Evolutionary conservation across 2,329 filamentous ascomycete species (phyloP), one percentile per base, ranked within the genome.

Genomic region (Peltaster fructicola): DNA sequence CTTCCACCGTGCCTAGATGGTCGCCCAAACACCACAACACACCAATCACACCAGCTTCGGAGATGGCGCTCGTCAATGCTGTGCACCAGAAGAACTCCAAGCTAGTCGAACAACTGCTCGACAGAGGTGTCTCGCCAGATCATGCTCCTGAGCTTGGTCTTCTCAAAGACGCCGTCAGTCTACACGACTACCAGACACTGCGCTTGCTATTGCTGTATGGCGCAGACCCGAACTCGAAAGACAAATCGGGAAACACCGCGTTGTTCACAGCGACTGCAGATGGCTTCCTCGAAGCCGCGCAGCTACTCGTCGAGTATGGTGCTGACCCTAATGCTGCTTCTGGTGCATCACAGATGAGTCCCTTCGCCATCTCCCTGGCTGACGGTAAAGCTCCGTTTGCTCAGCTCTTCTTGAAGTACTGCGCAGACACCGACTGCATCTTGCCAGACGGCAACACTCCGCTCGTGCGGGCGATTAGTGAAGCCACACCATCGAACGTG

Each of bases 291-390:
- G 63, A 65, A 12, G 68, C 61, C 3, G 66, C 68, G 0, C 61
- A 62, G 15, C 50, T 64, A 24, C 57, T 77, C 4, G 56, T 73
- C 35, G 72, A 73, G 47, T 74, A 76, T 32, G 68, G 69, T 7
- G 66, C 65, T 9, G 65, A 67, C 40, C 59, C 61, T 7, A 68
- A 68, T 39, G 51, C 65, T 22, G 46, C 53, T 2, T 51, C 56
- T 2, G 60, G 65, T 1, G 45, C 56, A 0, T 57, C 63, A 7
- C 45, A 55, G 3, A 67, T 73, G 32, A 61, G 64, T 1, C 62
- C 72, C 0, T 75, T 15, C 54, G 57, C 10, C 36, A 59, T 24
- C 57, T 68, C 9, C 53, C 60, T 22, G 41, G 32, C 54, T 2
- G 57, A 60, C 22, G 61, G 63, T 39, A 65, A 65, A 36, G 50